phyloP scores from a whole-genome alignment of 202 grass and related monocot species.

The Hordeum pubiflorum region DNA sequence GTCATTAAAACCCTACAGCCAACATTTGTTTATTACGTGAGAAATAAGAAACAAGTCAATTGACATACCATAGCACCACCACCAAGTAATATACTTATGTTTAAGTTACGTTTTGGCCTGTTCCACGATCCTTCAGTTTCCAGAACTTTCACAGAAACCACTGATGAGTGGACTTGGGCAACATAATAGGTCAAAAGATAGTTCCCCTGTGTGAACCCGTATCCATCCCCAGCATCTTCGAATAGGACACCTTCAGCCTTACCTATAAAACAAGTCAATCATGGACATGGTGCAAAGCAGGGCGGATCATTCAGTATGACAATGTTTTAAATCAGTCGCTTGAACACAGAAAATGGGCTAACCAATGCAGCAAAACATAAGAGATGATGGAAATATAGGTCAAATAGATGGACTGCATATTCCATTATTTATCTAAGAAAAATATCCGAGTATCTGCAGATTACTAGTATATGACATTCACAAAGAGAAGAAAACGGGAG shows the following conservation, averaged over 20 bases:
- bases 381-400: neutral
- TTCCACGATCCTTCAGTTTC: conserved; percentile 71
- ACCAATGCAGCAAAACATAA: neutral
- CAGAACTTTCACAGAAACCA: conserved; percentile 53
- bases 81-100: conserved; percentile 71
- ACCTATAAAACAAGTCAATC: conserved; percentile 38
- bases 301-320: neutral
- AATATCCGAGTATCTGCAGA: neutral
- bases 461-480: neutral
- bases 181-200: conserved; percentile 79
- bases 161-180: conserved; percentile 50
- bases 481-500: too few species aligned
- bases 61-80: conserved; percentile 69
- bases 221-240: conserved; percentile 91
- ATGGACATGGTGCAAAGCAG: neutral
- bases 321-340: neutral
- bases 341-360: conserved; percentile 1
- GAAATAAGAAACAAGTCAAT: neutral
- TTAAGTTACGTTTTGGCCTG: conserved; percentile 52
- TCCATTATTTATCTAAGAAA: conserved; percentile 7
- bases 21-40: neutral
- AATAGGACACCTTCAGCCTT: conserved; percentile 84
- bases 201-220: conserved; percentile 56
- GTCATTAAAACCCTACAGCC: neutral
- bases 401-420: neutral